Base-by-base conservation (phyloP, 177 flowering plant species). In the Vitis hybrid region DNA sequence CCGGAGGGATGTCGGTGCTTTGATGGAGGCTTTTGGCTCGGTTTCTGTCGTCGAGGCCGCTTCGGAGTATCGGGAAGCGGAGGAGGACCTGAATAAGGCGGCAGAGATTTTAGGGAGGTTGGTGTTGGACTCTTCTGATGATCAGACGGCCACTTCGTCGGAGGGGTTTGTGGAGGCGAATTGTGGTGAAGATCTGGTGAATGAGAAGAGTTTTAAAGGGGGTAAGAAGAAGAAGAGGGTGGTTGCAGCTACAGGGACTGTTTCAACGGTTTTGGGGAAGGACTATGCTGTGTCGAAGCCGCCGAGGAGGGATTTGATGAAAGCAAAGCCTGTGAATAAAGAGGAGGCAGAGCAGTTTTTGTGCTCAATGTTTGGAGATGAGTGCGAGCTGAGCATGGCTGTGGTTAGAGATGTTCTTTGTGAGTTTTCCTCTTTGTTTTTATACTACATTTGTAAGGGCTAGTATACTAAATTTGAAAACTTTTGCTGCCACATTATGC, bases 341-440 rank as follows among this genome's bases (percentile, higher is more conserved):
- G 88, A 86, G 32, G 90, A 85, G 49, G 83, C 82, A 1, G 97
- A 89, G 77, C 90, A 90, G 80, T 91, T 91, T 66, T 69, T 94
- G 72, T 88, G 74, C 68, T 88, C 94, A 2, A 85, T 92, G 94
- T 94, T 94, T 51, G 93, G 97, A 2, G 81, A 84, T 5, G 88
- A 80, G 7, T 83, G 82, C 61, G 88, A 87, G 35, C 76, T 94
- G 62, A 81, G 86, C 80, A 62, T 92, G 85, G 97, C 79, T 50
- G 92, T 94, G 24, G 91, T 92, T 51, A 82, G 82, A 79, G 97
- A 92, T 74, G 94, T 92, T 2, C 79, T 90, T 1, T 77, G 98
- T 94, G 71, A 85, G 98, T 82, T 66, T 3, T 65, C 2, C 27
- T 24, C 52, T 15, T 15, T 52, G 2, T 61, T 64, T 62, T 66